Conservation (phyloP, 257 asterid species). For the Solanum okadae region DNA sequence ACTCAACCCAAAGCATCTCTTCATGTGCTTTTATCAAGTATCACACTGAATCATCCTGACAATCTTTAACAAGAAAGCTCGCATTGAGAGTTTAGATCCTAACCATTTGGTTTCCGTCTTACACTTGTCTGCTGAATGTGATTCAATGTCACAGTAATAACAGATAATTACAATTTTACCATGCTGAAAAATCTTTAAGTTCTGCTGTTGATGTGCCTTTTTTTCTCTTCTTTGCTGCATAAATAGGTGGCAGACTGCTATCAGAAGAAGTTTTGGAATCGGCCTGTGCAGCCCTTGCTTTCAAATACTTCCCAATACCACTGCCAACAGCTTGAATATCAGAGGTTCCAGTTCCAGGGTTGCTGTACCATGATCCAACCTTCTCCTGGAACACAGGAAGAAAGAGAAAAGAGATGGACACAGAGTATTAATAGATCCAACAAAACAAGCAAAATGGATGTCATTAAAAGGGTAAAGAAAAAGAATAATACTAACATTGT, state of each 20-base stretch:
- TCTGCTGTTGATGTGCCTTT: constrained; percentile 31
- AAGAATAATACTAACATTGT: constrained; percentile 36
- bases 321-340: constrained; percentile 42
- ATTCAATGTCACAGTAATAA: background rate
- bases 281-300: constrained; percentile 26
- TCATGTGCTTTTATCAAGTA: background rate
- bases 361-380: constrained; percentile 94
- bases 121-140: background rate
- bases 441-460: background rate
- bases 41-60: background rate
- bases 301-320: constrained; percentile 80
- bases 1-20: background rate
- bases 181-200: constrained; percentile 66
- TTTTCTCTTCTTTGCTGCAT: constrained; percentile 64
- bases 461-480: background rate
- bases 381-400: constrained; percentile 48
- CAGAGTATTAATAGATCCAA: background rate
- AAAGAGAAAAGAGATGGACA: background rate
- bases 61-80: background rate
- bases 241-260: constrained; percentile 26
- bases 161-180: constrained; percentile 32
- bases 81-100: background rate
- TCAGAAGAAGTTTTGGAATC: constrained; percentile 30
- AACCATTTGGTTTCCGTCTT: background rate
- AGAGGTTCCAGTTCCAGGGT: constrained; percentile 46